A percentile compares a stretch with the other conserved stretches of the same genome.
These are phyloP conservation scores for Podospora bellae-mahoneyi DNA, from an alignment of 495 filamentous ascomycete genomes.

Conservation along the genomic window DNA sequence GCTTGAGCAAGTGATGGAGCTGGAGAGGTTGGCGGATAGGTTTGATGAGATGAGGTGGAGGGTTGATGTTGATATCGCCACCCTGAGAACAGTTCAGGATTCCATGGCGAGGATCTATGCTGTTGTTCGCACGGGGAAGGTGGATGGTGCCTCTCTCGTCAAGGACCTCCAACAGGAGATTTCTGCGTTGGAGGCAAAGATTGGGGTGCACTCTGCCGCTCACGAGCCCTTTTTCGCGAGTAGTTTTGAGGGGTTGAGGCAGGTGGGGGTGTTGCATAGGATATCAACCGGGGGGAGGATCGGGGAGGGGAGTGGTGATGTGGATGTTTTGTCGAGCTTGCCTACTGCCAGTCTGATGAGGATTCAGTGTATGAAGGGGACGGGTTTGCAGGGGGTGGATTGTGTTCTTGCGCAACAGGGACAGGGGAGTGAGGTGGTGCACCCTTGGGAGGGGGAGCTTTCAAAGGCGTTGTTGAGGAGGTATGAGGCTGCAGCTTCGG, in stretches of 20 bases:
- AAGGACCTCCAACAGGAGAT: constrained; percentile 57
- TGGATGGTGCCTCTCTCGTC: constrained; percentile 44
- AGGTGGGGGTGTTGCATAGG: constrained; percentile 52
- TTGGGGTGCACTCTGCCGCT: constrained; percentile 38
- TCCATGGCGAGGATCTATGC: constrained; percentile 53
- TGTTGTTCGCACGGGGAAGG: constrained; percentile 42
- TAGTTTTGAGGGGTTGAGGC: constrained; percentile 65
- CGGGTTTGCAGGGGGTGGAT: constrained; percentile 44
- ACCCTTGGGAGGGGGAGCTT: constrained; percentile 52
- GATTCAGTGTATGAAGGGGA: constrained; percentile 35
- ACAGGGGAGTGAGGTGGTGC: constrained; percentile 26
- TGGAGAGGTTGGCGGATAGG: constrained; percentile 67
- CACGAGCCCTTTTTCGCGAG: constrained; percentile 54
- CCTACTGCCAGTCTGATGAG: constrained; percentile 46
- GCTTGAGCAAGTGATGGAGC: constrained; percentile 54
- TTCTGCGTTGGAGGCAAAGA: constrained; percentile 46
- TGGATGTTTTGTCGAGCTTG: constrained; percentile 45
- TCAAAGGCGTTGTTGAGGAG: constrained; percentile 56
- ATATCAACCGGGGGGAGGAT: constrained; percentile 24
- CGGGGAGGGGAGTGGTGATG: constrained; percentile 27
- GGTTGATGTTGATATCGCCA: constrained; percentile 40
- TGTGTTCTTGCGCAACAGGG: constrained; percentile 38
- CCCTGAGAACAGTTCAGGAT: constrained; percentile 46
- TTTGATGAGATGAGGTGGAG: constrained; percentile 66
- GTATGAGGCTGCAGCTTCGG: constrained; percentile 50